Percentiles rank a stretch among this genome's conserved stretches.
Conservation (phyloP, 1,284 basidiomycete genomes). For the Ustilago esculenta region DNA sequence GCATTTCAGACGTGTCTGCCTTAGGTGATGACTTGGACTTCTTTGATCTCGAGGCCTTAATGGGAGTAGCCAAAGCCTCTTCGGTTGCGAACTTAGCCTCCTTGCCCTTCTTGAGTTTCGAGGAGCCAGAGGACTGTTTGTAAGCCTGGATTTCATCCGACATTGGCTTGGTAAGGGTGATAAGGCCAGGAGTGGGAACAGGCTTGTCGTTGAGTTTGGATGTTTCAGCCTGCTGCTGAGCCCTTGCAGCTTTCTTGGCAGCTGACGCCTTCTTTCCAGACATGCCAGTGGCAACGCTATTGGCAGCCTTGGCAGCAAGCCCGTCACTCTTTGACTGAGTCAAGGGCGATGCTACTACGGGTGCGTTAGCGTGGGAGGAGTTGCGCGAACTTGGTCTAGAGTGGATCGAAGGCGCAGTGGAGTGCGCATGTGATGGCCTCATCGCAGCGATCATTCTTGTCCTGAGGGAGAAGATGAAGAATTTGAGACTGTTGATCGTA, state of each 20-base stretch:
- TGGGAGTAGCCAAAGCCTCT: constrained; percentile 28
- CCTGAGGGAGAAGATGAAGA: neutral
- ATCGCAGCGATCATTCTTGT: constrained; percentile 58
- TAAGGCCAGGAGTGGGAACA: constrained; percentile 40
- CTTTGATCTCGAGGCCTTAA: constrained; percentile 32
- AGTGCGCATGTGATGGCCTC: constrained; percentile 46
- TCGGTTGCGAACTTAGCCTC: constrained; percentile 34
- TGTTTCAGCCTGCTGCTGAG: constrained; percentile 16
- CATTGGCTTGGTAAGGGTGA: constrained; percentile 51
- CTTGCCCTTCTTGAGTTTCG: constrained; percentile 40
- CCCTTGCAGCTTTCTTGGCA: constrained; percentile 28
- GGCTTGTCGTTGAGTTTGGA: constrained; percentile 8
- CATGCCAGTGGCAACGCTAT: constrained; percentile 23
- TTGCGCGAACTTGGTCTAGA: constrained; percentile 49
- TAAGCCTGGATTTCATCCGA: constrained; percentile 34
- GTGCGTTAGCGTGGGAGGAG: constrained; percentile 27
- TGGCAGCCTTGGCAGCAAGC: constrained; percentile 27
- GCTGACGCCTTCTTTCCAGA: constrained; percentile 45
- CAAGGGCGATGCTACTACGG: constrained; percentile 38
- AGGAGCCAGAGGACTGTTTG: constrained; percentile 14
- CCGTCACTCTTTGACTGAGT: constrained; percentile 30
- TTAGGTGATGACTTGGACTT: constrained; percentile 36
- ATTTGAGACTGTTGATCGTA: too few relatives aligned
- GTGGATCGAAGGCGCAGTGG: constrained; percentile 37
- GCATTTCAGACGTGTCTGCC: constrained; percentile 31